Evolutionary conservation across 352 stramenopile species (phyloP).

Genomic region (Globisporangium middletonii): DNA sequence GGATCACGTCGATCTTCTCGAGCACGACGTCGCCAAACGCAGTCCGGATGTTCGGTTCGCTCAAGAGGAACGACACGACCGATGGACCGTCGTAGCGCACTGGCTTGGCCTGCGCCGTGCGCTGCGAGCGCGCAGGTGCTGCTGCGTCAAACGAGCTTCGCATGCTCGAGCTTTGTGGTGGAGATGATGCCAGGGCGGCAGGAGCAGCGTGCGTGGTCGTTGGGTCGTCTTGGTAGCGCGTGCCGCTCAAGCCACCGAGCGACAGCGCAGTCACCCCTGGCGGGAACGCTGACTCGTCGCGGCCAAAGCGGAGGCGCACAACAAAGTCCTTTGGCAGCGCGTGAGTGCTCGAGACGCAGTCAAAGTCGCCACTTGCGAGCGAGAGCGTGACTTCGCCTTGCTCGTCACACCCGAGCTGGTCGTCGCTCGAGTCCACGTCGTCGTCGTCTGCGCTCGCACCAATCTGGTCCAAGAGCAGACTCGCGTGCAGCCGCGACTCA

Average conservation of each 20-base stretch:
- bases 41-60: constrained; percentile 55
- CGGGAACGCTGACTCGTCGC: constrained; percentile 46
- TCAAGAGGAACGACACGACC: constrained; percentile 62
- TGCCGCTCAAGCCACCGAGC: constrained; percentile 17
- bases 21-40: constrained; percentile 75
- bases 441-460: constrained; percentile 10
- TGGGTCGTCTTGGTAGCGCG: constrained; percentile 8
- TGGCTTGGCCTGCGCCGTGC: constrained; percentile 29
- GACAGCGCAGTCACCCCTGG: constrained; percentile 21
- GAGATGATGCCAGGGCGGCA: constrained; percentile 1
- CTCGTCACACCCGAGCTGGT: constrained; percentile 11
- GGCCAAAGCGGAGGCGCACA: constrained; percentile 47
- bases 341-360: constrained; percentile 72
- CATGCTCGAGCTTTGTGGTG: neutral
- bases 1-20: constrained; percentile 81
- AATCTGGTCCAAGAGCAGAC: constrained; percentile 60
- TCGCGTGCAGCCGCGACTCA: constrained; percentile 65
- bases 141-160: constrained; percentile 11
- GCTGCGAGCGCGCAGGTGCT: constrained; percentile 3
- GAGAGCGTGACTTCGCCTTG: constrained; percentile 43
- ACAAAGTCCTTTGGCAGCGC: constrained; percentile 61
- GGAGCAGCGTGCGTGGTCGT: neutral
- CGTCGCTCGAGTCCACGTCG: constrained; percentile 12
- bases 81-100: constrained; percentile 63
- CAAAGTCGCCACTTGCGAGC: constrained; percentile 72